Conservation (phyloP, 192 early-diverging fungal species). For the Glomus cerebriforme region DNA sequence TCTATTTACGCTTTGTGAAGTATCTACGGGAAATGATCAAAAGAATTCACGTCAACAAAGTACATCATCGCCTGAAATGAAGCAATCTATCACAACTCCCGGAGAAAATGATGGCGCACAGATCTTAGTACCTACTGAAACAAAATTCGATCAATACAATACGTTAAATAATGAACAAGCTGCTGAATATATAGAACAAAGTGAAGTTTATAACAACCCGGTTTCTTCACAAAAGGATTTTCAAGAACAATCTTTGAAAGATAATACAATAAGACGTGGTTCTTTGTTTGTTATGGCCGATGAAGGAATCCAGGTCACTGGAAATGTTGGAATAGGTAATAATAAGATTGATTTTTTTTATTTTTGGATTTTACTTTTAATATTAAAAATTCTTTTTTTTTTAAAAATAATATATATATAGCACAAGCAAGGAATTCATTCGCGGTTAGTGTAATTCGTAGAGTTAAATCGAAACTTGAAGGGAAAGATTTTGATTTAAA, state of each 20-base stretch:
- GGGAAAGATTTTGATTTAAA: slow-evolving; percentile 57
- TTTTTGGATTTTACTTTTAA: neutral
- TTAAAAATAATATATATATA: slow-evolving; percentile 22
- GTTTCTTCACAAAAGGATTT: neutral
- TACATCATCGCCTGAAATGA: neutral
- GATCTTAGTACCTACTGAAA: neutral
- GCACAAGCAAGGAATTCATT: slow-evolving; percentile 56
- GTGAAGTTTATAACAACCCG: neutral
- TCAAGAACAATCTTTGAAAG: neutral
- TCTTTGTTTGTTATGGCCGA: neutral
- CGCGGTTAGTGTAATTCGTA: slow-evolving; percentile 62
- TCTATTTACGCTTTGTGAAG: neutral
- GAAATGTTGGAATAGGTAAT: neutral
- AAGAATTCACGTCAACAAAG: neutral
- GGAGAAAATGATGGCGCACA: neutral
- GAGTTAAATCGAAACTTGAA: slow-evolving; percentile 67
- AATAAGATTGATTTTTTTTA: neutral
- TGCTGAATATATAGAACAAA: neutral
- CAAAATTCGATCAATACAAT: neutral
- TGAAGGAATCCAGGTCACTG: neutral
- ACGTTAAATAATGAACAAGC: neutral
- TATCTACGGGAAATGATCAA: neutral
- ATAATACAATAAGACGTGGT: neutral
- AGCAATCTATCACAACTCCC: neutral
- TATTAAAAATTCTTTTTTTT: neutral